Evolutionary conservation across 352 stramenopile genomes (phyloP).

Genomic region (Phytophthora crassamura): DNA sequence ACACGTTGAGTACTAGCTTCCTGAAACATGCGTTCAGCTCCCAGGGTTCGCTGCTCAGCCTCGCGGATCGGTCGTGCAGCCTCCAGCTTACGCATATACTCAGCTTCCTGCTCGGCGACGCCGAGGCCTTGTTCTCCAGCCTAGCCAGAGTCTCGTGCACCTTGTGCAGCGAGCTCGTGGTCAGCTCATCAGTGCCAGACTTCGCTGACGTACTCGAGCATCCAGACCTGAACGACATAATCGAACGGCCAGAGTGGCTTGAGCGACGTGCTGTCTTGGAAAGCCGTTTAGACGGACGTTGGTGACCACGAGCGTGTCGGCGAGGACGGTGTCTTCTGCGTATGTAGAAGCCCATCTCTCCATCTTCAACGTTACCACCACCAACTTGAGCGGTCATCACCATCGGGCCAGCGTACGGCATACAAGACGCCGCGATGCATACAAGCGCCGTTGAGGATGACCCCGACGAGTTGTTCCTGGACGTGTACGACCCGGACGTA

Average conservation of each 20-base stretch:
- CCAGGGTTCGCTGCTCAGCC: neutral
- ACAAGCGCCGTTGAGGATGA: too few species aligned
- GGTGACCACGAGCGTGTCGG: neutral
- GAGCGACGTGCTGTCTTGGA: neutral
- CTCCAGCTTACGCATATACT: neutral
- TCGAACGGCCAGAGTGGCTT: neutral
- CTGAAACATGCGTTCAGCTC: neutral
- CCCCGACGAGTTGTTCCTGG: slow-evolving; percentile 1
- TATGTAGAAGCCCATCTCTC: too few species aligned
- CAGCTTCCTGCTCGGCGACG: neutral
- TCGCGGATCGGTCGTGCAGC: neutral
- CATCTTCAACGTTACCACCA: too few species aligned
- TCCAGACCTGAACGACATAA: neutral
- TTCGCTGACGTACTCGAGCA: neutral
- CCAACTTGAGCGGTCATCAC: too few species aligned
- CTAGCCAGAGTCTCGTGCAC: neutral
- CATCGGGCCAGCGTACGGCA: too few species aligned
- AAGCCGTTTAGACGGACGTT: neutral
- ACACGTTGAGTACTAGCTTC: too few species aligned
- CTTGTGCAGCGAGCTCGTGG: neutral
- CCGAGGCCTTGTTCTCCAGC: neutral
- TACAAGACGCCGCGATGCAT: too few species aligned
- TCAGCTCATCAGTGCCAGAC: neutral
- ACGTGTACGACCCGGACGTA: neutral
- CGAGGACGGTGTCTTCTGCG: too few species aligned